phyloP scores from a whole-genome alignment of 306 rosid species.

The Alnus rubra region DNA sequence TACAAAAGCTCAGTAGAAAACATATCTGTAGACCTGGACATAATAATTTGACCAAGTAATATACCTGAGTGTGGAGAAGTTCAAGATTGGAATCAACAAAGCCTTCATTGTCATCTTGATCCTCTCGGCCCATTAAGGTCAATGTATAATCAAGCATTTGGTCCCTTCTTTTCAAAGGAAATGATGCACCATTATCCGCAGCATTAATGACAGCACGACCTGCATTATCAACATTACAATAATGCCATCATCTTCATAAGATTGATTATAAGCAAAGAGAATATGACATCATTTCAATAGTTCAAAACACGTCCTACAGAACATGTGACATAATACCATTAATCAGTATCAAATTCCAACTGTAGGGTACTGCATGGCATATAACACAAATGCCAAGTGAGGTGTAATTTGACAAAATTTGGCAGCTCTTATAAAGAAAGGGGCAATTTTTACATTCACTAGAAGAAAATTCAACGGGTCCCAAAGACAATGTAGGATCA shows the following conservation, averaged over 20 bases:
- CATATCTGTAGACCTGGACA: constrained; percentile 15
- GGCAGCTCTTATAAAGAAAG: background rate
- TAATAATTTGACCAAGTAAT: constrained; percentile 26
- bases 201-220: constrained; percentile 97
- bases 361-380: background rate
- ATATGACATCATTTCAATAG: background rate
- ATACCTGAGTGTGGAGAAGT: constrained; percentile 83
- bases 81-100: constrained; percentile 76
- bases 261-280: constrained; percentile 13
- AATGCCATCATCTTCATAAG: constrained; percentile 20
- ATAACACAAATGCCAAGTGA: background rate
- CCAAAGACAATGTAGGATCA: background rate
- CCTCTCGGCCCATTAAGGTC: constrained; percentile 95
- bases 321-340: background rate
- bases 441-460: background rate
- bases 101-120: constrained; percentile 79
- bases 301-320: background rate
- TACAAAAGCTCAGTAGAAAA: constrained; percentile 24
- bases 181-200: constrained; percentile 84
- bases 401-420: background rate
- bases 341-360: background rate
- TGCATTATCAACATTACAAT: constrained; percentile 36
- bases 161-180: constrained; percentile 94
- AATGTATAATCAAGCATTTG: constrained; percentile 81
- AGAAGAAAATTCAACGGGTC: background rate